phyloP scores from a whole-genome alignment of 2,329 filamentous ascomycete species.

The Lasiodiplodia sp. region DNA sequence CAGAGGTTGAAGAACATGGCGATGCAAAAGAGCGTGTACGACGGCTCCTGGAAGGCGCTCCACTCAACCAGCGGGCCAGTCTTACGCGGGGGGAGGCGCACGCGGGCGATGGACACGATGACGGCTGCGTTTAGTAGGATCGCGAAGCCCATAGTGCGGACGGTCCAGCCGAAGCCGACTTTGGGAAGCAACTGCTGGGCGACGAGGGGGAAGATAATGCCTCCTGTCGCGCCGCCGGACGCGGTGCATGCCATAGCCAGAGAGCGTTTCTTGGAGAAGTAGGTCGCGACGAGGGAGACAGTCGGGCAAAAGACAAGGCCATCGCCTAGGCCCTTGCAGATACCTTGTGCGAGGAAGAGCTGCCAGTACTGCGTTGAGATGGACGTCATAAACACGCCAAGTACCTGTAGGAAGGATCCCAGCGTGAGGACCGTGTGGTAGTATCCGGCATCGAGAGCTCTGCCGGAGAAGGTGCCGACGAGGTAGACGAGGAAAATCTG shows the following conservation, averaged over 20 bases:
- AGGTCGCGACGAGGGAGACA: conserved; percentile 47
- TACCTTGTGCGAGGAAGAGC: conserved; percentile 45
- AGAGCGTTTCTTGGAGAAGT: conserved; percentile 42
- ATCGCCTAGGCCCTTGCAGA: conserved; percentile 55
- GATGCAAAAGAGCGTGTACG: conserved; percentile 57
- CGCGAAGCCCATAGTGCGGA: conserved; percentile 51
- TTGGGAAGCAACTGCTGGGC: conserved; percentile 29
- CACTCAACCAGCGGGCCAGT: conserved; percentile 60
- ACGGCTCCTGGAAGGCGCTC: conserved; percentile 62
- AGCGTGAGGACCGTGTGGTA: conserved; percentile 40
- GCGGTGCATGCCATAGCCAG: conserved; percentile 42
- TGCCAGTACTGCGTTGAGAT: conserved; percentile 47
- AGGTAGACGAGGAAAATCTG: conserved; percentile 55
- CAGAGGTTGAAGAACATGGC: conserved; percentile 55
- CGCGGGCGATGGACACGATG: conserved; percentile 47
- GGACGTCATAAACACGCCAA: conserved; percentile 55
- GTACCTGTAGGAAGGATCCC: conserved; percentile 46
- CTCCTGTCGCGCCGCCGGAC: conserved; percentile 31
- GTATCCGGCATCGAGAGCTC: conserved; percentile 53
- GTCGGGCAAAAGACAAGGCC: conserved; percentile 50
- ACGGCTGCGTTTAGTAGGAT: conserved; percentile 42
- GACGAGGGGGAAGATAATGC: conserved; percentile 35
- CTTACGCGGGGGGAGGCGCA: conserved; percentile 54
- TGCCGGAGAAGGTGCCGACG: conserved; percentile 52
- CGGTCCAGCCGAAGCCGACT: conserved; percentile 34